These are phyloP conservation scores for Tricholoma bakamatsutake DNA, from an alignment of 768 basidiomycete species.

Conservation along the genomic window DNA sequence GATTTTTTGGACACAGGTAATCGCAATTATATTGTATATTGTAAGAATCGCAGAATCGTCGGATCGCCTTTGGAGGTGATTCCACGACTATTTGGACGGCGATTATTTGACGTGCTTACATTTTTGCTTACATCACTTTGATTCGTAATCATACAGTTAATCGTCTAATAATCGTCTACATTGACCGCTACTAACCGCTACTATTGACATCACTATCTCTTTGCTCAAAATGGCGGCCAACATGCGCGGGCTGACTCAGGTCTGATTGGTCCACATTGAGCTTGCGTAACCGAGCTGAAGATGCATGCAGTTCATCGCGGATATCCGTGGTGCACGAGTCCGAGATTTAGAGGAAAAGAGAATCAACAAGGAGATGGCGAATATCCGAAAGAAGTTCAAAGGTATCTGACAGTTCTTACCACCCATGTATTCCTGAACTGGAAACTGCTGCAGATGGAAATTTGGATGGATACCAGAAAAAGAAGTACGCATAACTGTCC, in stretches of 20 bases:
- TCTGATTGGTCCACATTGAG: slow-evolving; percentile 24
- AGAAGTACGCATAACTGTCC: slow-evolving; percentile 54
- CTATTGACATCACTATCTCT: slow-evolving; percentile 1
- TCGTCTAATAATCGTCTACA: no score
- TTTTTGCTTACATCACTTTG: no score
- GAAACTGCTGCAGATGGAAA: slow-evolving; percentile 57
- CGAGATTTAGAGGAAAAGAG: slow-evolving; percentile 97
- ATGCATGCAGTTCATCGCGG: slow-evolving; percentile 84
- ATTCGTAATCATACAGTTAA: no score
- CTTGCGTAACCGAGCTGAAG: slow-evolving; percentile 9
- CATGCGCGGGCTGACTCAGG: slow-evolving; percentile 93
- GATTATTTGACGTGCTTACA: no score
- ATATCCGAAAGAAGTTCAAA: slow-evolving; percentile 98
- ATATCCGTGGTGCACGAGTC: slow-evolving; percentile 94
- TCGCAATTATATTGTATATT: no score
- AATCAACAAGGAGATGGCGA: slow-evolving; percentile 99
- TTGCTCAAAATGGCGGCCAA: slow-evolving; percentile 73
- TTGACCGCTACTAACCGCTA: no score
- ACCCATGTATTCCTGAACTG: slow-evolving; percentile 2
- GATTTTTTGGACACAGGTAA: no score
- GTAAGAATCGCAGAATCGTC: no score
- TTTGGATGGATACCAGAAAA: slow-evolving; percentile 86
- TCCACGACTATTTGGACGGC: no score
- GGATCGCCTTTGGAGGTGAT: no score
- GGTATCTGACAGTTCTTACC: slow-evolving; percentile 35